Base-by-base conservation (phyloP, 805 yeast genomes). In the Sugiyamaella chiloensis region DNA sequence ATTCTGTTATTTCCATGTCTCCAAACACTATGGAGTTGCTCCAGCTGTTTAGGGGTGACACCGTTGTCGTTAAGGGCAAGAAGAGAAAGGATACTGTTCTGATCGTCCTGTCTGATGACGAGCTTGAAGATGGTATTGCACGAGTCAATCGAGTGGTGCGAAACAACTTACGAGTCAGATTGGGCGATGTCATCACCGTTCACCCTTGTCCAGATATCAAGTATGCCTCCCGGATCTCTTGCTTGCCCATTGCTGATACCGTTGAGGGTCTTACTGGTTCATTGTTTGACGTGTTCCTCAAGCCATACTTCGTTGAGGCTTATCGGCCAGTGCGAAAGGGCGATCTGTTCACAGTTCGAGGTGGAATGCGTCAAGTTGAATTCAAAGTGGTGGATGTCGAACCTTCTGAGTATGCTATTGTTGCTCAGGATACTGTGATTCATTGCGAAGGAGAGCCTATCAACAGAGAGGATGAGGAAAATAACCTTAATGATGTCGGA, bases 381-480 rank as follows among this genome's bases (percentile, higher is more conserved):
- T 93, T 93, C 74, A 95, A 93, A 70, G 96, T 93, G 41, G 97
- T 91, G 40, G 99, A 93, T 55, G 96, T 93, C 50, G 99, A 93
- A 65, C 99, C 99, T 5, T 89, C 87, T 61, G 98, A 93, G 60
- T 86, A 83, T 62, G 99, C 96, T 52, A 95, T 93, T 63, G 99
- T 93, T 40, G 96, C 99, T 16, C 99, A 93, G 72, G 99, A 93
- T 65, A 93, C 99, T 30, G 81, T 93, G 58, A 93, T 93, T 63
- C 99, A 93, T 72, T 90, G 96, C 64, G 99, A 93, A 69, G 99
- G 99, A 65, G 99, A 93, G 62, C 97, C 99, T 64, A 91, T 93
- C 70, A 87, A 87, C 72, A 83, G 98, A 68, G 98, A 90, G 72
- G 98, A 90, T 63, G 98, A 91, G 70, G 99, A 93, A 73, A 89